phyloP scores from a whole-genome alignment of 2,329 filamentous ascomycete species.

The Exophiala dermatitidis region DNA sequence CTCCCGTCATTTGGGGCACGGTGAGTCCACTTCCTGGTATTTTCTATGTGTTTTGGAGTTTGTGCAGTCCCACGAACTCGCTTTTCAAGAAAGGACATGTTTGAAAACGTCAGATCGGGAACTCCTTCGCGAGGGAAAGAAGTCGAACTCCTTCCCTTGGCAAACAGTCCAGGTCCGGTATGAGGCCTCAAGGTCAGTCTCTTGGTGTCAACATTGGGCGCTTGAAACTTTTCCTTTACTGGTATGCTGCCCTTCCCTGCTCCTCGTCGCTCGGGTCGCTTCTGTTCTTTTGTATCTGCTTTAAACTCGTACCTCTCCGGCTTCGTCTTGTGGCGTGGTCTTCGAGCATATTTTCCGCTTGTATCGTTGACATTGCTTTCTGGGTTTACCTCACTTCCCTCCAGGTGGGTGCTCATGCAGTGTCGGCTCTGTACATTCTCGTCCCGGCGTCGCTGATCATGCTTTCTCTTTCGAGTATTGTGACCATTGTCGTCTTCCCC shows the following conservation, averaged over 20 bases:
- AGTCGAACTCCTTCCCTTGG: constrained; percentile 19
- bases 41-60: background rate
- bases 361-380: constrained; percentile 4
- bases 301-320: constrained; percentile 24
- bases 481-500: background rate
- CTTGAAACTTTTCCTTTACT: constrained; percentile 22
- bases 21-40: constrained; percentile 1
- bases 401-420: background rate
- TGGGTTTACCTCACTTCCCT: background rate
- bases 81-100: constrained; percentile 25
- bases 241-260: constrained; percentile 8
- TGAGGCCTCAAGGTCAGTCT: constrained; percentile 22
- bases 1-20: constrained; percentile 3
- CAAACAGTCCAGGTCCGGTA: constrained; percentile 19
- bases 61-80: background rate
- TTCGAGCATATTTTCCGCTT: constrained; percentile 21
- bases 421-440: background rate
- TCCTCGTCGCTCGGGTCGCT: constrained; percentile 3
- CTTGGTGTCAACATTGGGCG: constrained; percentile 22
- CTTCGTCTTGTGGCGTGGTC: constrained; percentile 22
- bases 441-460: background rate
- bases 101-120: constrained; percentile 27
- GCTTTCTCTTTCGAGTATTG: background rate
- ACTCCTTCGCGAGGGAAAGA: constrained; percentile 10
- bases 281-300: background rate